Conservation (phyloP, 495 filamentous ascomycete species). For the Xylaria sp. region DNA sequence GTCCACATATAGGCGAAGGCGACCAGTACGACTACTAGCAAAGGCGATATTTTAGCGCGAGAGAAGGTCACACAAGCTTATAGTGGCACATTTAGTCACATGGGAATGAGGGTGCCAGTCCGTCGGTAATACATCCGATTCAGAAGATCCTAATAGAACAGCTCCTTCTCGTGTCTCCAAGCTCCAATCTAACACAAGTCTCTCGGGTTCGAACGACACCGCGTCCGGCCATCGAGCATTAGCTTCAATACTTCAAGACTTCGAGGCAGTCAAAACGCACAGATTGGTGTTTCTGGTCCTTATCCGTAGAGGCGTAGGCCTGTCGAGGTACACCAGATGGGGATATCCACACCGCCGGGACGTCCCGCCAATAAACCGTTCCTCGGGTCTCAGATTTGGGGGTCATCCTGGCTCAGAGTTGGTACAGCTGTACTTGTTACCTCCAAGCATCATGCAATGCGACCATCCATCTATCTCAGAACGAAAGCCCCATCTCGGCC, state of each 20-base stretch:
- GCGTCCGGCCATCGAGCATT: background rate
- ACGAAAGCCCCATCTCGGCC: background rate
- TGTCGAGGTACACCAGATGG: slow-evolving; percentile 23
- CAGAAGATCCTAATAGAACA: background rate
- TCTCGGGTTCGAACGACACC: background rate
- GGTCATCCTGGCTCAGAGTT: slow-evolving; percentile 18
- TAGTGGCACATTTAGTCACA: background rate
- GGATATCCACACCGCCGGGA: slow-evolving; percentile 31
- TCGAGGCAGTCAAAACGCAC: background rate
- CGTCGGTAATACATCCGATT: background rate
- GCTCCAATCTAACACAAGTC: background rate
- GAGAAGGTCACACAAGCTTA: slow-evolving; percentile 6
- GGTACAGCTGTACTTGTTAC: slow-evolving; percentile 19
- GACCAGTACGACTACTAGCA: slow-evolving; percentile 8
- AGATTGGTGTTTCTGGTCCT: background rate
- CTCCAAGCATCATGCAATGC: slow-evolving; percentile 21
- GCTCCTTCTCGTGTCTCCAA: background rate
- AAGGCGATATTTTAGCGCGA: background rate
- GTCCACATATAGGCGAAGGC: background rate
- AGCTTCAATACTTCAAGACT: background rate
- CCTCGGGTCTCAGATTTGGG: slow-evolving; percentile 25
- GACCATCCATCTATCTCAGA: slow-evolving; percentile 22
- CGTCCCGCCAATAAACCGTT: slow-evolving; percentile 31
- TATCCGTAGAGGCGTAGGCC: slow-evolving; percentile 2
- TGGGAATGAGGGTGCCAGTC: background rate